Evolutionary conservation across 129 eudicot genomes (phyloP).

Genomic region (Daucus carota): DH1_v3.0 NC_030388.2:27288001-27288500

Average conservation of each 20-base stretch:
- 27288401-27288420: conserved; percentile 96
- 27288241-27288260: neutral
- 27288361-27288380: conserved; percentile 87
- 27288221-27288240: no score
- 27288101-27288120: neutral
- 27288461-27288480: conserved; percentile 89
- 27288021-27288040: no score
- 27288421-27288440: conserved; percentile 86
- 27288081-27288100: neutral
- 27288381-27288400: conserved; percentile 96
- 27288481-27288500: conserved; percentile 83
- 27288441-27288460: conserved; percentile 85
- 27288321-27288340: neutral
- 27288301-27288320: neutral
- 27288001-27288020: no score
- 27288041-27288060: no score
- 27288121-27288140: no score
- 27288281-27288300: neutral
- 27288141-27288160: no score
- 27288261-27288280: neutral
- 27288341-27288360: conserved; percentile 33
- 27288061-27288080: no score
- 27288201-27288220: neutral
- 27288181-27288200: neutral
- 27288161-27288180: neutral